Conservation (phyloP, 2,329 filamentous ascomycete species). For the Fusarium nanum region DNA sequence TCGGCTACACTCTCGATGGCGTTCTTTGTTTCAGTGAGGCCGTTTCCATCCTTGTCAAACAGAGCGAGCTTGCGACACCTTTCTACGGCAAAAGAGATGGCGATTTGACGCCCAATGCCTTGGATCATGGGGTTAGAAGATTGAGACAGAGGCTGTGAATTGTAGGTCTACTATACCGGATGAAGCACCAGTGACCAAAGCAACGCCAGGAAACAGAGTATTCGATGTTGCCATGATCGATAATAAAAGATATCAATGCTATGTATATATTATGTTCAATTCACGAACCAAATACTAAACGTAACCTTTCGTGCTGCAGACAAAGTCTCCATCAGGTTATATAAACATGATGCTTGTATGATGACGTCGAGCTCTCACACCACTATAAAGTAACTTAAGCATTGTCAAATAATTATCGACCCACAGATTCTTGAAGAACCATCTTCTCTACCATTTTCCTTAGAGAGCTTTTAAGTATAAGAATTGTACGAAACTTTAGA, state of each 20-base stretch:
- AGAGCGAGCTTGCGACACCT: slow-evolving; percentile 58
- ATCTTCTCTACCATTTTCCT: rapidly evolving
- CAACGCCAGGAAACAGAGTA: slow-evolving; percentile 48
- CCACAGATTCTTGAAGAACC: rapidly evolving
- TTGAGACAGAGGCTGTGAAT: background rate
- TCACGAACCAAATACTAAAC: background rate
- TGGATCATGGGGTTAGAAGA: background rate
- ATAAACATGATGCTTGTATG: slow-evolving; percentile 11
- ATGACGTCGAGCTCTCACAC: slow-evolving; percentile 21
- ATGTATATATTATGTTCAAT: background rate
- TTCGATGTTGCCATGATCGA: slow-evolving; percentile 8
- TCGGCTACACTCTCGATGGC: background rate
- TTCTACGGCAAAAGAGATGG: slow-evolving; percentile 58
- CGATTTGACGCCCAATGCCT: slow-evolving; percentile 44
- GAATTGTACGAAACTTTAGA: background rate
- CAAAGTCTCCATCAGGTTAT: background rate
- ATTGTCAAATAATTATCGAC: background rate
- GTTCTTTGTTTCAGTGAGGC: slow-evolving; percentile 49
- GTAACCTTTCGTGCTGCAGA: background rate
- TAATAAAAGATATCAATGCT: background rate
- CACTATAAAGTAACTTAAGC: background rate
- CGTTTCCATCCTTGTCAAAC: slow-evolving; percentile 52
- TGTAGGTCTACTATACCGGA: slow-evolving; percentile 41
- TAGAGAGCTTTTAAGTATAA: rapidly evolving
- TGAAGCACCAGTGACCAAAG: slow-evolving; percentile 49